Evolutionary conservation across 768 basidiomycete genomes (phyloP), one percentile per base, ranked within the genome.

Genomic region (Naganishia onofrii): DNA sequence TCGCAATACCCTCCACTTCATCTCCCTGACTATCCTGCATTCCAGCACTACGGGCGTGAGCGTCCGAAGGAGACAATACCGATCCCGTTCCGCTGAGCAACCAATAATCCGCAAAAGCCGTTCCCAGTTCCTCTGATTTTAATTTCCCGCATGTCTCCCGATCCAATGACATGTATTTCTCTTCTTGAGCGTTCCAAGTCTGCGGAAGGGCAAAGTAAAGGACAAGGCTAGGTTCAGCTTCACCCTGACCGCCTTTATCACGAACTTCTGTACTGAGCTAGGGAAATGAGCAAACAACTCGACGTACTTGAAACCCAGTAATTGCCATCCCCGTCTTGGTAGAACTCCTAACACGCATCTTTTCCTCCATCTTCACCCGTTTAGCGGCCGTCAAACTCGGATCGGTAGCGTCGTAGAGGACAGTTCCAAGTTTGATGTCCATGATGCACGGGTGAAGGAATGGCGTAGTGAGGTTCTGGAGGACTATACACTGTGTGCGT

Each of bases 401-500:
- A 29, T 63, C 60, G 1, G 23, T 15, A 5, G 89, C 85, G 28
- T 83, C 82, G 72, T 90, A 91, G n/a, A 98, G 85, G 0, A 89
- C 84, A 0, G 90, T 94, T 0, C 96, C 96, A 19, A 98, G 89
- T 80, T 98, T 99, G 78, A 93, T 84, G 78, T 99, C 95, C 32
- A 97, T 83, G 69, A 96, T 86, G 74, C 90, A 92, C 7, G 94
- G 94, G 77, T 88, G 89, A 42, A 81, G 74, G 83, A 93, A 97
- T 0, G 84, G 77, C 73, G 88, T 81, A 1, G 89, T 81, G 15
- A 93, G 82, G 79, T 99, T 97, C 82, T 94, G 89, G 3, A 99
- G 81, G 34, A 95, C 91, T 66, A 95, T 82, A 70, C 87, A 88
- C 84, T 93, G 87, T 8, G 2, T 31, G 38, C 31, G 46, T 15